phyloP scores from a whole-genome alignment of 331 rosid genomes.

The Phaseolus coccineus region DNA sequence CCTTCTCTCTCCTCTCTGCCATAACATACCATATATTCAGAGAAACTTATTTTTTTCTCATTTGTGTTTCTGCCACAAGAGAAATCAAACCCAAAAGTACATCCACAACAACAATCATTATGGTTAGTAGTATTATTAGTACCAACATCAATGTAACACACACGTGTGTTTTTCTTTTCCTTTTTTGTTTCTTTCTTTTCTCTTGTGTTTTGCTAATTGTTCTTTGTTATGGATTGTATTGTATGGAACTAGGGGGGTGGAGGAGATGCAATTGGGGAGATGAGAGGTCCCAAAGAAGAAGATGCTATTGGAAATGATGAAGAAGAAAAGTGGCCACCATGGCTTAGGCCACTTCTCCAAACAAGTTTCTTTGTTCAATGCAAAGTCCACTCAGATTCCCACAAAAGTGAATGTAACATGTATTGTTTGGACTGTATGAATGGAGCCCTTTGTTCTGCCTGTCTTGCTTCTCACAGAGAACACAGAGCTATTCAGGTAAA shows the following conservation, averaged over 20 bases:
- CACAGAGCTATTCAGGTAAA: slow-evolving; percentile 70
- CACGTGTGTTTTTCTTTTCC: background rate
- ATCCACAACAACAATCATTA: slow-evolving; percentile 47
- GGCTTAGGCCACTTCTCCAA: slow-evolving; percentile 64
- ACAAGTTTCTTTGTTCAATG: slow-evolving; percentile 73
- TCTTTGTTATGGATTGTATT: background rate
- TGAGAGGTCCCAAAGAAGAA: slow-evolving; percentile 35
- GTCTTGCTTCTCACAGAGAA: slow-evolving; percentile 60
- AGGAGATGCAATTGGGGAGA: slow-evolving; percentile 43
- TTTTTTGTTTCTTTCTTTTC: background rate
- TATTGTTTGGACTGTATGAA: slow-evolving; percentile 70
- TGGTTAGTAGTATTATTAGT: slow-evolving; percentile 54
- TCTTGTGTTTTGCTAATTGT: background rate
- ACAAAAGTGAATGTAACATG: slow-evolving; percentile 79
- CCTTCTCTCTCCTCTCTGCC: slow-evolving; percentile 39
- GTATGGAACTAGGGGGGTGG: slow-evolving; percentile 49
- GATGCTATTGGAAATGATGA: slow-evolving; percentile 34
- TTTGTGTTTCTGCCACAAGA: slow-evolving; percentile 29
- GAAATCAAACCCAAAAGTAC: slow-evolving; percentile 42
- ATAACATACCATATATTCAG: background rate
- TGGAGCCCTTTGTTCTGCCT: slow-evolving; percentile 71
- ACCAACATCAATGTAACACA: slow-evolving; percentile 18
- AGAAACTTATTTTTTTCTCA: slow-evolving; percentile 36
- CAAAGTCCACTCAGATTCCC: slow-evolving; percentile 67
- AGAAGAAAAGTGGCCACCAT: slow-evolving; percentile 69